phyloP scores from a whole-genome alignment of 805 yeast genomes.

The Kodamaea neixiangensis region DNA sequence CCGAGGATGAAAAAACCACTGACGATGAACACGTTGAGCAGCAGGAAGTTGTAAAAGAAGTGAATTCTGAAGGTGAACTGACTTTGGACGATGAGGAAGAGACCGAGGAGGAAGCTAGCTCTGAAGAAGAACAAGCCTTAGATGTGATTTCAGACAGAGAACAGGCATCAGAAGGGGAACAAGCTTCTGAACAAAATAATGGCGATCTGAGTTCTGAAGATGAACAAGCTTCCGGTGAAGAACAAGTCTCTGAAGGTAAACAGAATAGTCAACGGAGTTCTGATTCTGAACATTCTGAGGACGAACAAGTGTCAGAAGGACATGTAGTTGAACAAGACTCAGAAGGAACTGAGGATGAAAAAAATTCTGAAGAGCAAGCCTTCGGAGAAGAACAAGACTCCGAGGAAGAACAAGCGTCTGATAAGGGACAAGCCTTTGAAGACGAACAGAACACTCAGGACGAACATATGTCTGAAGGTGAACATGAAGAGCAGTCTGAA shows the following conservation, averaged over 20 bases:
- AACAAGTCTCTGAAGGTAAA: too few relatives aligned
- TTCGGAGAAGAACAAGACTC: not conserved
- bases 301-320: not conserved
- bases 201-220: too few relatives aligned
- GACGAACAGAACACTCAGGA: not conserved
- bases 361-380: not conserved
- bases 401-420: not conserved
- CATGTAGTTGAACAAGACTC: not conserved
- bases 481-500: too few relatives aligned
- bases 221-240: too few relatives aligned
- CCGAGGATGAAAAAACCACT: slow-evolving; percentile 13
- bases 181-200: not conserved
- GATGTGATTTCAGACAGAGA: not conserved
- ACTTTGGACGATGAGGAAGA: not conserved
- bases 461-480: not conserved
- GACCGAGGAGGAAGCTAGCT: not conserved
- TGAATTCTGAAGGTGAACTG: not conserved
- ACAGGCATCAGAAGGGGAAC: not conserved
- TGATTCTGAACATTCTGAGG: not conserved
- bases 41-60: not conserved
- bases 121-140: not conserved
- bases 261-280: too few relatives aligned
- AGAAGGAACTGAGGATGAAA: too few relatives aligned
- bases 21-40: too few relatives aligned
- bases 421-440: not conserved